Percentiles rank a stretch among this genome's conserved stretches.
phyloP scores from a whole-genome alignment of 2,329 filamentous ascomycete species.

The Pyrenophora graminea region DNA sequence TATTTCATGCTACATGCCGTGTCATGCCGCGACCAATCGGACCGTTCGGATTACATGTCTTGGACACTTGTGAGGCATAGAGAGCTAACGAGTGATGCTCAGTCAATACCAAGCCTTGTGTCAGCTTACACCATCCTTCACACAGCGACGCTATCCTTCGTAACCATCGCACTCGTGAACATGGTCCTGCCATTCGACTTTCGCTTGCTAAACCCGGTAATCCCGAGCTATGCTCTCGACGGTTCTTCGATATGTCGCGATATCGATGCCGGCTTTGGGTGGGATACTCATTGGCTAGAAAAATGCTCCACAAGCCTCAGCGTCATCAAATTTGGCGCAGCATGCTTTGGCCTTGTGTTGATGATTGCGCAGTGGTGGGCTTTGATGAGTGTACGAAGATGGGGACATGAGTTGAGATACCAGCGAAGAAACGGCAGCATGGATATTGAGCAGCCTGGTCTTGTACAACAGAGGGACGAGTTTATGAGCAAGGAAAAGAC shows the following conservation, averaged over 20 bases:
- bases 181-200: conserved; percentile 30
- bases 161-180: conserved; percentile 33
- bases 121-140: conserved; percentile 35
- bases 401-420: conserved; percentile 24
- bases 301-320: conserved; percentile 35
- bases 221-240: conserved; percentile 29
- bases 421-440: neutral
- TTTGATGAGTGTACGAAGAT: conserved; percentile 33
- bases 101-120: conserved; percentile 32
- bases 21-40: neutral
- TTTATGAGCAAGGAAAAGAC: conserved; percentile 10
- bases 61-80: neutral
- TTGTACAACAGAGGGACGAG: conserved; percentile 3
- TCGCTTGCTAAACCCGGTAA: conserved; percentile 24
- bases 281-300: conserved; percentile 35
- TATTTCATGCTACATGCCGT: neutral
- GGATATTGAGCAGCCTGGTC: conserved; percentile 23
- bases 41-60: too few species aligned
- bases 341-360: conserved; percentile 28
- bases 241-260: conserved; percentile 31
- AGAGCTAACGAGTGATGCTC: conserved; percentile 17
- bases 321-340: conserved; percentile 28
- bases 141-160: conserved; percentile 31
- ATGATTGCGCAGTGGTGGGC: conserved; percentile 45
- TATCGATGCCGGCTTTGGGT: conserved; percentile 33